Evolutionary conservation across 2,329 filamentous ascomycete genomes (phyloP).

Genomic region (Trichoderma atrobrunneum): DNA sequence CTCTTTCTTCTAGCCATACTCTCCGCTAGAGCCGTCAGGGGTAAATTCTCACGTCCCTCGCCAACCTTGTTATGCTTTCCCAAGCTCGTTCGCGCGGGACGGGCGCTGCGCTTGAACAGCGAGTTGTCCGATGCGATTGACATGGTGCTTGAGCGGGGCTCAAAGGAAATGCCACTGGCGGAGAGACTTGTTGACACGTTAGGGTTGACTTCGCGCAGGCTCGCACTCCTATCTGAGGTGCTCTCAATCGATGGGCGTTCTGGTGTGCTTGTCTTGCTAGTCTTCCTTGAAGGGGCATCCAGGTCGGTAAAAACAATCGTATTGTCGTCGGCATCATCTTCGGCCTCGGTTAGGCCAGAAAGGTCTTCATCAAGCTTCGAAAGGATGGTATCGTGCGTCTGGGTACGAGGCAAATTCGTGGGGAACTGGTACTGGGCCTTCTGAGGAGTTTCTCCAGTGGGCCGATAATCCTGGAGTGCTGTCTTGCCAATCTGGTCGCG

Average conservation of each 20-base stretch:
- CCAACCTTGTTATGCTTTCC: constrained; percentile 31
- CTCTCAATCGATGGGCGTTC: constrained; percentile 30
- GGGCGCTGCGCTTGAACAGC: constrained; percentile 46
- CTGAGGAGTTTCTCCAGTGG: constrained; percentile 83
- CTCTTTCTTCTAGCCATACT: constrained; percentile 53
- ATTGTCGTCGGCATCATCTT: constrained; percentile 25
- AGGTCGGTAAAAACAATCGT: constrained; percentile 44
- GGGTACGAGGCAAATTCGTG: constrained; percentile 72
- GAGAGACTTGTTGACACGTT: constrained; percentile 45
- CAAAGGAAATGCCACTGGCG: constrained; percentile 39
- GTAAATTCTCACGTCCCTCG: constrained; percentile 53
- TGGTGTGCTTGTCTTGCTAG: constrained; percentile 32
- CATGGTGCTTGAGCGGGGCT: constrained; percentile 42
- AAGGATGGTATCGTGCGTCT: constrained; percentile 44
- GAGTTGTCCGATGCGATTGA: constrained; percentile 43
- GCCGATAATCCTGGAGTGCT: constrained; percentile 72
- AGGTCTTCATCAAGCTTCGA: constrained; percentile 38
- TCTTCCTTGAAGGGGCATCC: constrained; percentile 26
- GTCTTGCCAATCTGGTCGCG: constrained; percentile 65
- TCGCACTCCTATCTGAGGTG: constrained; percentile 35
- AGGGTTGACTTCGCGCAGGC: constrained; percentile 56
- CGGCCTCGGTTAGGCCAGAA: background rate
- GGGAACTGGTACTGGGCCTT: constrained; percentile 81
- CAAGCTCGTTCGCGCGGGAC: constrained; percentile 36
- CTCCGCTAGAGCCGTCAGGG: constrained; percentile 44